Conservation (phyloP, 306 rosid genomes). For the Castanea crenata region DNA sequence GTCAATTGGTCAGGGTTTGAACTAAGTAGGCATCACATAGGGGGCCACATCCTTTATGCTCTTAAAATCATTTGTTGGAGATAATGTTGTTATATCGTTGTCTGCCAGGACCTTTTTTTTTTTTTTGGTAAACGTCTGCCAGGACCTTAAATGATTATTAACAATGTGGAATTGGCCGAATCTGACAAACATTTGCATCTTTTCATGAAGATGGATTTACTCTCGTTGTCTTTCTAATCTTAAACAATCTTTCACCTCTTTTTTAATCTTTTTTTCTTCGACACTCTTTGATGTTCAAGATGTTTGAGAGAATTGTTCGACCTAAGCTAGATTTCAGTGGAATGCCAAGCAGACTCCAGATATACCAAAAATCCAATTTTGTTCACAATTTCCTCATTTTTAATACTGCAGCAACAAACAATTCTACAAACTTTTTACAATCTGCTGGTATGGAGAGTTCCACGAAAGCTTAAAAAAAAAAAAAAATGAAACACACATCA, state of each 20-base stretch:
- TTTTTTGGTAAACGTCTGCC: no score
- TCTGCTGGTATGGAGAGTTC: no score
- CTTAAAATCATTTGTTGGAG: conserved; percentile 83
- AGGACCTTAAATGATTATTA: conserved; percentile 10
- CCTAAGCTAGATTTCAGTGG: conserved; percentile 78
- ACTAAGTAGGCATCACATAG: no score
- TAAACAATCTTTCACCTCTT: neutral
- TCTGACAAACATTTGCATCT: neutral
- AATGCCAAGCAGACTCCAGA: conserved; percentile 7
- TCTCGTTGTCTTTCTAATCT: neutral
- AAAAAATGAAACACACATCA: no score
- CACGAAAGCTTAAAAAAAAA: no score
- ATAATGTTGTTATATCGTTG: conserved; percentile 87
- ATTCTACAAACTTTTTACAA: no score
- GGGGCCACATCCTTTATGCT: conserved; percentile 31
- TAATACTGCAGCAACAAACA: no score
- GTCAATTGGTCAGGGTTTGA: no score
- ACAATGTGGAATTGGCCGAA: neutral
- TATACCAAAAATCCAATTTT: neutral
- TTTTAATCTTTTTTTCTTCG: no score
- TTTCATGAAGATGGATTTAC: neutral
- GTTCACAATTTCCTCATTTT: neutral
- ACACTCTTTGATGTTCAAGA: conserved; percentile 33
- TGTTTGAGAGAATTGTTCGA: conserved; percentile 73
- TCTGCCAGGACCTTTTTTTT: conserved; percentile 23